Percentiles rank a stretch among this genome's conserved stretches.
These are phyloP conservation scores for Phellinidium pouzarii DNA, from an alignment of 1,284 basidiomycete genomes.

Conservation along the genomic window DNA sequence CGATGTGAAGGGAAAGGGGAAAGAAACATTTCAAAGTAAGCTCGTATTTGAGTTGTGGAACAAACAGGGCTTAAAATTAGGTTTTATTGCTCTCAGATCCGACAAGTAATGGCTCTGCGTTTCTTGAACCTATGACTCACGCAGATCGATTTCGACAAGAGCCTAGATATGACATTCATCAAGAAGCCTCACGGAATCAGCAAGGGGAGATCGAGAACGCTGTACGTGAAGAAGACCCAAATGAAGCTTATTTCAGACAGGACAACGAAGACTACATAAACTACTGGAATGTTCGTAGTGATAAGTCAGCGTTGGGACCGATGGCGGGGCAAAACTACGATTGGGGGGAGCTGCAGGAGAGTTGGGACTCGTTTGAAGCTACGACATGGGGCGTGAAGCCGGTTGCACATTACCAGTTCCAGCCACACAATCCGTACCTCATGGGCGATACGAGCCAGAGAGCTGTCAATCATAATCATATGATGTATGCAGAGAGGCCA, in stretches of 20 bases:
- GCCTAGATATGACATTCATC: constrained; percentile 28
- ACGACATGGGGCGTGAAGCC: constrained; percentile 56
- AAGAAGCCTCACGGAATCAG: not conserved
- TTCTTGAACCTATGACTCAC: constrained; percentile 13
- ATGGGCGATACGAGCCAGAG: constrained; percentile 43
- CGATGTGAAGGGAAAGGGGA: constrained; percentile 64
- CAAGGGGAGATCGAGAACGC: constrained; percentile 10
- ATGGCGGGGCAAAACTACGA: constrained; percentile 28
- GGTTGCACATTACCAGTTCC: constrained; percentile 67
- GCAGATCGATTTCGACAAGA: constrained; percentile 20
- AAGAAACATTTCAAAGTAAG: constrained; percentile 26
- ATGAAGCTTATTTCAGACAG: constrained; percentile 63
- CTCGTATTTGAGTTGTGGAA: not conserved
- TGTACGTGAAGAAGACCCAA: constrained; percentile 40
- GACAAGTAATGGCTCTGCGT: not conserved
- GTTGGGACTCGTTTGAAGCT: constrained; percentile 82
- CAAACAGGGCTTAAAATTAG: not conserved
- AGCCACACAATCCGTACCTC: constrained; percentile 77
- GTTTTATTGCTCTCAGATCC: not conserved
- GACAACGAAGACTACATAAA: constrained; percentile 63
- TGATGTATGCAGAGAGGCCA: constrained; percentile 40
- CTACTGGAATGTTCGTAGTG: no score
- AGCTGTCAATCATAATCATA: constrained; percentile 55
- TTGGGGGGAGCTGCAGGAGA: constrained; percentile 67
- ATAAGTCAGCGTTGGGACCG: constrained; percentile 23